phyloP scores from a whole-genome alignment of 1,284 basidiomycete species.

The Naganishia liquefaciens region DNA sequence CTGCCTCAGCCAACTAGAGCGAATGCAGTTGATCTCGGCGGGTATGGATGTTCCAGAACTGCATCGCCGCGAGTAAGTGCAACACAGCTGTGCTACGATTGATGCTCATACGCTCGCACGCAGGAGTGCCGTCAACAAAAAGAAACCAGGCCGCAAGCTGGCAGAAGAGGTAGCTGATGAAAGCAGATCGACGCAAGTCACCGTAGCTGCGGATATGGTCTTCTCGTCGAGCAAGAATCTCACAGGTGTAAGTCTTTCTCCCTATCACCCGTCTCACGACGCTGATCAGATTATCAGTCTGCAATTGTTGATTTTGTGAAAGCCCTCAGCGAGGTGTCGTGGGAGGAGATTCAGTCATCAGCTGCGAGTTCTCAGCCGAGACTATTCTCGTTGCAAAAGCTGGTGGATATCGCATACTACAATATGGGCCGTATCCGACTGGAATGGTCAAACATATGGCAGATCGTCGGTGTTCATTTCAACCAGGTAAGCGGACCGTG shows the following conservation, averaged over 20 bases:
- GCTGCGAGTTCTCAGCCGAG: constrained; percentile 89
- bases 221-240: constrained; percentile 94
- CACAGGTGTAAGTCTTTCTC: constrained; percentile 70
- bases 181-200: constrained; percentile 95
- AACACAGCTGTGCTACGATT: constrained; percentile 6
- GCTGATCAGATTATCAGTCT: constrained; percentile 59
- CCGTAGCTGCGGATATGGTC: constrained; percentile 98
- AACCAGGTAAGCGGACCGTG: constrained; percentile 72
- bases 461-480: constrained; percentile 97
- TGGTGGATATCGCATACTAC: constrained; percentile 99
- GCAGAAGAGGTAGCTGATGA: constrained; percentile 95
- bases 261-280: constrained; percentile 4
- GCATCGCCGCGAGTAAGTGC: constrained; percentile 71
- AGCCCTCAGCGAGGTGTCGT: constrained; percentile 93
- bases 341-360: constrained; percentile 99
- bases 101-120: background rate
- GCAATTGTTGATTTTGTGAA: constrained; percentile 98
- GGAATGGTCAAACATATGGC: constrained; percentile 98
- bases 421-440: constrained; percentile 98
- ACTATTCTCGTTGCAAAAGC: constrained; percentile 95
- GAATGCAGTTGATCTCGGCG: constrained; percentile 92
- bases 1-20: constrained; percentile 94
- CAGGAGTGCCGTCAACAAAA: constrained; percentile 25
- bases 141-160: constrained; percentile 53
- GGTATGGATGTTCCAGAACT: constrained; percentile 80